Evolutionary conservation across 1,284 basidiomycete genomes (phyloP), one percentile per base, ranked within the genome.

Genomic region (Acaromyces ingoldii): DNA sequence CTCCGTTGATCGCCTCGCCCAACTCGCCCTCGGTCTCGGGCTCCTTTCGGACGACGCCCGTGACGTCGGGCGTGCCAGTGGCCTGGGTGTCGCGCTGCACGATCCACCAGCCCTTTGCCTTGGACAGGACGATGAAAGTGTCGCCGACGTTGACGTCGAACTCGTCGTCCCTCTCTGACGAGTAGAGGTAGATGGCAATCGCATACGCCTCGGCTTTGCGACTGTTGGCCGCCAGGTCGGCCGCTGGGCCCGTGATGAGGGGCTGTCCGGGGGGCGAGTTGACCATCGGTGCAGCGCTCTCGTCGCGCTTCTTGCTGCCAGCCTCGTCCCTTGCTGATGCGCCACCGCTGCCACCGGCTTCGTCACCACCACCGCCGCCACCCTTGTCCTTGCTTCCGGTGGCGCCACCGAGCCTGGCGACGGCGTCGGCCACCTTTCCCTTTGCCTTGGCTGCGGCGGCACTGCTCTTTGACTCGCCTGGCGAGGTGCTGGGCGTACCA

Each of bases 101-200:
- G 30, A 96, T 88, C 91, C 93, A 99, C 95, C 95, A 98, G 0
- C 95, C 95, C 58, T 92, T 86, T 13, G 91, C 87, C 59, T 93
- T 86, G 54, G 88, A 89, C 49, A 95, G 80, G 68, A 97, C 93
- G 62, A 96, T 84, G 76, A 95, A 97, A 19, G 76, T 77, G 51
- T 78, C 78, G 33, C 78, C 78, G 1, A 97, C 91, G 39, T 88
- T 84, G 2, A 98, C 93, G 73, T 97, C 91, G 76, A 97, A 97
- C 76, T 99, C 95, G 76, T 98, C 93, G 45, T 90, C 88, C 72
- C 92, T 86, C 77, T 96, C 91, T 7, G 91, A 91, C 82, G 90
- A 88, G 77, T 96, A 96, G 22, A 89, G 90, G 70, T 90, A 92
- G 62, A 92, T 91, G 24, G 89, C 88, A 19, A 92, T 87, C 0